phyloP scores from a whole-genome alignment of 768 basidiomycete species.

The Asterophora parasitica region DNA sequence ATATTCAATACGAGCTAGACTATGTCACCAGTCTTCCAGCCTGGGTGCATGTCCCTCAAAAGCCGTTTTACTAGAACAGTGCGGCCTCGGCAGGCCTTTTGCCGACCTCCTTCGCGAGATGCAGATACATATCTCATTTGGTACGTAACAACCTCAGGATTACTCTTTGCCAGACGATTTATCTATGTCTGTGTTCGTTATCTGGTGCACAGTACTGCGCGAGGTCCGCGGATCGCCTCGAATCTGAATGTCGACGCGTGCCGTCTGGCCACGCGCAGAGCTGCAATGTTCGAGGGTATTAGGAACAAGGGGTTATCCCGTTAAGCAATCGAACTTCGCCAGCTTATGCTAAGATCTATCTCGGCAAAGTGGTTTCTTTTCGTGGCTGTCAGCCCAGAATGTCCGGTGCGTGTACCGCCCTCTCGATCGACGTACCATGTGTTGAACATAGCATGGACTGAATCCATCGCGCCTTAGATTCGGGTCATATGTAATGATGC shows the following conservation, averaged over 20 bases:
- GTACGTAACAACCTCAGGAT: conserved; percentile 16
- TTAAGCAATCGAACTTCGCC: not conserved
- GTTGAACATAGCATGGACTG: not conserved
- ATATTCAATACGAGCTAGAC: not conserved
- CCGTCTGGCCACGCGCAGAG: conserved; percentile 8
- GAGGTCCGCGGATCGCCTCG: conserved; percentile 20
- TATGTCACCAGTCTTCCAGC: not conserved
- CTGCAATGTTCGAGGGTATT: conserved; percentile 8
- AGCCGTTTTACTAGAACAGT: conserved; percentile 1
- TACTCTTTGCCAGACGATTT: conserved; percentile 13
- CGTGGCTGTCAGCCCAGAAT: no score
- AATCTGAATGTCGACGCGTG: conserved; percentile 6
- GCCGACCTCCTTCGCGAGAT: conserved; percentile 7
- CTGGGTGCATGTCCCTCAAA: conserved; percentile 1
- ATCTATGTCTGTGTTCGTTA: conserved; percentile 18
- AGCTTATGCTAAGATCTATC: not conserved
- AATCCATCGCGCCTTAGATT: not conserved
- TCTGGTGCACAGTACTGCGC: not conserved
- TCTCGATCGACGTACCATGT: no score
- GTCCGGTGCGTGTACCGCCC: not conserved
- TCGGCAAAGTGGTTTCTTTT: not conserved
- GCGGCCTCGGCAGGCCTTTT: conserved; percentile 2
- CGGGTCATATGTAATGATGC: not conserved
- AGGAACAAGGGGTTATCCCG: not conserved
- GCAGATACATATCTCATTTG: conserved; percentile 5